Evolutionary conservation across 2,329 filamentous ascomycete genomes (phyloP), one percentile per base, ranked within the genome.

Genomic region (Fusarium sp.): DNA sequence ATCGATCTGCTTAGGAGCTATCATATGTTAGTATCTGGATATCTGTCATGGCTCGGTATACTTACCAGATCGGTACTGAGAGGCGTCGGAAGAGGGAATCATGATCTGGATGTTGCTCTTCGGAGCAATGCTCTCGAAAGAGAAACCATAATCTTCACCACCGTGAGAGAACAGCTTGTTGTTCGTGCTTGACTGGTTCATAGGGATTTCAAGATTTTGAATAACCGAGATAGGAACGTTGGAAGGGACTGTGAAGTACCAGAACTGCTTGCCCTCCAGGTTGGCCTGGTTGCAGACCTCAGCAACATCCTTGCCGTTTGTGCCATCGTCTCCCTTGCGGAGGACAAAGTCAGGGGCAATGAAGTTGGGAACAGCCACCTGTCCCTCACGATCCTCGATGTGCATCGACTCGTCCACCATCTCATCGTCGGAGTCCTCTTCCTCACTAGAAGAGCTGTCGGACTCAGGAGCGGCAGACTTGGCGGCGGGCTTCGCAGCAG

Each of bases 171-270:
- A 79, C 15, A 92, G 79, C 6, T 85, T 72, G 36, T 86, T 82
- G 7, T 84, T 84, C 3, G 83, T 80, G 62, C 84, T 80, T 3
- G 85, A 83, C 53, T 85, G 83, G 58, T 88, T 85, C 72, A 88
- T 76, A 11, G 84, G 84, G 41, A 92, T 85, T 37, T 89, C 85
- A 64, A 93, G 81, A 67, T 89, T 84, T 74, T 89, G 86, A 46
- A 94, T 80, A 2, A 90, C 83, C 12, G 86, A 88, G 58, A 94
- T 84, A n/a, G 91, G 88, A 4, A 93, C 81, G 12, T 87, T 88
- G 8, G 88, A 86, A 3, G 92, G 92, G 5, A 90, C 89, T 11
- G 90, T 92, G 72, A 94, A 92, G 77, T 93, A 92, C 92, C 91
- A 94, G 62, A 94, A 83, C 76, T 94, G 89, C 81, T 93, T 93